These are phyloP conservation scores for Solanum hybrid DNA, from an alignment of 305 asterid genomes.

Conservation along the genomic window DNA sequence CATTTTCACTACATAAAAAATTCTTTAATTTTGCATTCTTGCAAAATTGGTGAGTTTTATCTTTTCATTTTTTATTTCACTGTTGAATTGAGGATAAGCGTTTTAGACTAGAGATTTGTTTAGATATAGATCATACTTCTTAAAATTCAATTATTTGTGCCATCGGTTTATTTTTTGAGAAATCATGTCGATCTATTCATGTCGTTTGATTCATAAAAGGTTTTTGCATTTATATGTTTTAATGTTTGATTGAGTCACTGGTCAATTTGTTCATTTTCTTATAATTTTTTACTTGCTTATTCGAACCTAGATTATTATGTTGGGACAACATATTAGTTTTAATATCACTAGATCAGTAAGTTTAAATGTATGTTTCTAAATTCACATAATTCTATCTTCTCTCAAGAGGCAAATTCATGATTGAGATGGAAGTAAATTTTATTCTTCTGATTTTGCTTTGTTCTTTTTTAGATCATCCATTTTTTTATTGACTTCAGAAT, in stretches of 20 bases:
- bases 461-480: neutral
- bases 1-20: neutral
- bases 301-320: too few relatives aligned
- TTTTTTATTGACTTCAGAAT: neutral
- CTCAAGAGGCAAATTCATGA: neutral
- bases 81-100: neutral
- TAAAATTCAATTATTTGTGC: too few relatives aligned
- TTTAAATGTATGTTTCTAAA: neutral
- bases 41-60: neutral
- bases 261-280: too few relatives aligned
- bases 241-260: too few relatives aligned
- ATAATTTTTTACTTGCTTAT: too few relatives aligned
- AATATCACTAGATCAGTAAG: too few relatives aligned
- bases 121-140: too few relatives aligned
- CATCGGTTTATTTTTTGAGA: too few relatives aligned
- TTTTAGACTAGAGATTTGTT: neutral
- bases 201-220: too few relatives aligned
- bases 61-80: neutral
- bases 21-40: neutral
- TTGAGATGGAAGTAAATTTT: neutral
- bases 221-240: too few relatives aligned
- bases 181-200: too few relatives aligned
- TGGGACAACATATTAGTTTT: too few relatives aligned
- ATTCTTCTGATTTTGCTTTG: neutral
- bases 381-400: neutral